phyloP scores from a whole-genome alignment of 2,329 filamentous ascomycete species.

The Aspergillus candidus region DNA sequence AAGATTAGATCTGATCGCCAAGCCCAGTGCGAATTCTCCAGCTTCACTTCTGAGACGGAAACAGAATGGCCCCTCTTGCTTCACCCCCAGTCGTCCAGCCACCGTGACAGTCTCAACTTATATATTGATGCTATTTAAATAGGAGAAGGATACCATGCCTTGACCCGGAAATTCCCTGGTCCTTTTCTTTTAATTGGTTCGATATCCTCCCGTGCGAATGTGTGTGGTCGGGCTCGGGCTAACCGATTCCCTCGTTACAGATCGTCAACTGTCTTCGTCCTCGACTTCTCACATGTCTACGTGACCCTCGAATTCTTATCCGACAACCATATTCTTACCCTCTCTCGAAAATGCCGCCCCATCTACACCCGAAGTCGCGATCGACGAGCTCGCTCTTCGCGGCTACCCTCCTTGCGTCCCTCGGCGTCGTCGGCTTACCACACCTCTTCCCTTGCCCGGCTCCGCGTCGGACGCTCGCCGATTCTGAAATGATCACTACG shows the following conservation, averaged over 20 bases:
- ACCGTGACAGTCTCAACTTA: too few relatives aligned
- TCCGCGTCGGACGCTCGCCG: constrained; percentile 67
- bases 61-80: not conserved
- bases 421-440: constrained; percentile 85
- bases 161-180: too few relatives aligned
- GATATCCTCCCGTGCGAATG: too few relatives aligned
- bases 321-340: constrained; percentile 1
- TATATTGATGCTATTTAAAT: too few relatives aligned
- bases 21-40: constrained; percentile 16
- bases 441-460: constrained; percentile 89
- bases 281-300: constrained; percentile 9
- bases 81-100: not conserved
- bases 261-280: not conserved
- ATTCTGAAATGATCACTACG: constrained; percentile 49
- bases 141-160: too few relatives aligned
- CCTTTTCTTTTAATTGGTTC: too few relatives aligned
- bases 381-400: constrained; percentile 93
- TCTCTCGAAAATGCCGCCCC: constrained; percentile 59
- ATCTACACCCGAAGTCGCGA: constrained; percentile 87
- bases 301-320: constrained; percentile 1
- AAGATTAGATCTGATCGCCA: constrained; percentile 38
- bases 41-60: constrained; percentile 8
- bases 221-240: not conserved
- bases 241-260: not conserved
- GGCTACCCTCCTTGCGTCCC: constrained; percentile 81